Evolutionary conservation across 805 yeast genomes (phyloP).

Genomic region (Candida mattraensis): DNA sequence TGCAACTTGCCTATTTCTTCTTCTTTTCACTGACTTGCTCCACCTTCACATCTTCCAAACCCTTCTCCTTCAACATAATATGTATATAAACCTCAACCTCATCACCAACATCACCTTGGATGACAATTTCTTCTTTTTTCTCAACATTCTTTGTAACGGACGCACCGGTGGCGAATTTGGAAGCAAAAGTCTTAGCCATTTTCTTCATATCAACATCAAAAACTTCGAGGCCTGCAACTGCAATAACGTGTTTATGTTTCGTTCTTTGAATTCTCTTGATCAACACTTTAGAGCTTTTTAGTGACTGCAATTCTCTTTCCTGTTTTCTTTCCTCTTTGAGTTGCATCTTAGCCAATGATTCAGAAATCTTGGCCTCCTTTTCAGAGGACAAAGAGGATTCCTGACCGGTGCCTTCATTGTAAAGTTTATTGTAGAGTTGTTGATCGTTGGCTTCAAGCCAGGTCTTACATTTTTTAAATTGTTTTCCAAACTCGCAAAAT

Average conservation of each 20-base stretch:
- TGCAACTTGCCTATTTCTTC: slow-evolving; percentile 45
- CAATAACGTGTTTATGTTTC: slow-evolving; percentile 81
- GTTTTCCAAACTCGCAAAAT: slow-evolving; percentile 88
- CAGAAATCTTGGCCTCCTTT: slow-evolving; percentile 77
- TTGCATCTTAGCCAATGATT: slow-evolving; percentile 81
- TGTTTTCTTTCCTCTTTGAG: slow-evolving; percentile 82
- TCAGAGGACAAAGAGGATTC: slow-evolving; percentile 62
- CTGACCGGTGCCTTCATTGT: slow-evolving; percentile 54
- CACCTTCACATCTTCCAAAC: slow-evolving; percentile 81
- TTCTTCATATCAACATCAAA: slow-evolving; percentile 88
- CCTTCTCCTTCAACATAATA: slow-evolving; percentile 74
- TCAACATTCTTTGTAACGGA: slow-evolving; percentile 87
- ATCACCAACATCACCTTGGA: slow-evolving; percentile 94
- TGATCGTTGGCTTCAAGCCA: slow-evolving; percentile 69
- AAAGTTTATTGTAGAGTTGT: slow-evolving; percentile 57
- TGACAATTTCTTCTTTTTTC: slow-evolving; percentile 86
- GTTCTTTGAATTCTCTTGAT: slow-evolving; percentile 89
- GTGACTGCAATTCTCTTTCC: slow-evolving; percentile 78
- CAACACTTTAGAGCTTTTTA: slow-evolving; percentile 74
- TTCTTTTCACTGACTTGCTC: slow-evolving; percentile 83
- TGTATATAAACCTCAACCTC: slow-evolving; percentile 79
- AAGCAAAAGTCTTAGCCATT: slow-evolving; percentile 86
- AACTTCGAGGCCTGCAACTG: slow-evolving; percentile 85
- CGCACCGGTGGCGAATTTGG: slow-evolving; percentile 95
- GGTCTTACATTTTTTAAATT: slow-evolving; percentile 75